phyloP scores from a whole-genome alignment of 805 yeast genomes.

The Saccharomycopsis sp. region DNA sequence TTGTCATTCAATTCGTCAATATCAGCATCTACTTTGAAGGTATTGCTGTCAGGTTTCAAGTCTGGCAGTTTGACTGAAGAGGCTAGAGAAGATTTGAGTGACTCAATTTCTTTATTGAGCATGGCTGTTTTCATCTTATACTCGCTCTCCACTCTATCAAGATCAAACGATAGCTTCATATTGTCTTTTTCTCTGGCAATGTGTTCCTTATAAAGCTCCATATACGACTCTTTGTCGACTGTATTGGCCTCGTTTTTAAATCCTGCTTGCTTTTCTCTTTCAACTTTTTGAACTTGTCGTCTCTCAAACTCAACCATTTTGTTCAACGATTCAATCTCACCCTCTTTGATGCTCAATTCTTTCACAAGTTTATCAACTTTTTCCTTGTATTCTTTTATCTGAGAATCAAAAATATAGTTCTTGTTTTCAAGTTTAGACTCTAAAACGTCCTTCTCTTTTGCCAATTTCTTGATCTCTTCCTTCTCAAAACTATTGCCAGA shows the following conservation, averaged over 20 bases:
- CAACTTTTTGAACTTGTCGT: slow-evolving; percentile 27
- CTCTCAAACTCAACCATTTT: no score
- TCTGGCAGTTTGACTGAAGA: neutral
- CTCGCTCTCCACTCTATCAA: slow-evolving; percentile 30
- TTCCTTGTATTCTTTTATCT: slow-evolving; percentile 22
- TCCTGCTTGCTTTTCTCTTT: neutral
- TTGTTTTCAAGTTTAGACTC: slow-evolving; percentile 25
- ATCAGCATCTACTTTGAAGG: neutral
- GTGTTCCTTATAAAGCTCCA: slow-evolving; percentile 30
- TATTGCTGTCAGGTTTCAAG: neutral
- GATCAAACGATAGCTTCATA: slow-evolving; percentile 31
- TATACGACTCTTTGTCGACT: slow-evolving; percentile 22
- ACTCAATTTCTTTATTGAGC: slow-evolving; percentile 6
- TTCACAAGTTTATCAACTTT: slow-evolving; percentile 21
- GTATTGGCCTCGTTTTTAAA: neutral
- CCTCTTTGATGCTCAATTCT: neutral
- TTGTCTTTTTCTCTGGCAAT: slow-evolving; percentile 32
- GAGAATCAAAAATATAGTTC: slow-evolving; percentile 21
- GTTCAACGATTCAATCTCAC: slow-evolving; percentile 22
- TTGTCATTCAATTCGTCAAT: slow-evolving; percentile 10
- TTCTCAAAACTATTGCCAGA: slow-evolving; percentile 28
- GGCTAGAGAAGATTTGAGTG: slow-evolving; percentile 13
- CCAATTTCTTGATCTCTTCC: slow-evolving; percentile 32
- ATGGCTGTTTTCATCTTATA: slow-evolving; percentile 28
- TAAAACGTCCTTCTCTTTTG: slow-evolving; percentile 29